These are phyloP conservation scores for Flaveria brownii DNA, from an alignment of 129 eudicot species.

Conservation along the genomic window DNA sequence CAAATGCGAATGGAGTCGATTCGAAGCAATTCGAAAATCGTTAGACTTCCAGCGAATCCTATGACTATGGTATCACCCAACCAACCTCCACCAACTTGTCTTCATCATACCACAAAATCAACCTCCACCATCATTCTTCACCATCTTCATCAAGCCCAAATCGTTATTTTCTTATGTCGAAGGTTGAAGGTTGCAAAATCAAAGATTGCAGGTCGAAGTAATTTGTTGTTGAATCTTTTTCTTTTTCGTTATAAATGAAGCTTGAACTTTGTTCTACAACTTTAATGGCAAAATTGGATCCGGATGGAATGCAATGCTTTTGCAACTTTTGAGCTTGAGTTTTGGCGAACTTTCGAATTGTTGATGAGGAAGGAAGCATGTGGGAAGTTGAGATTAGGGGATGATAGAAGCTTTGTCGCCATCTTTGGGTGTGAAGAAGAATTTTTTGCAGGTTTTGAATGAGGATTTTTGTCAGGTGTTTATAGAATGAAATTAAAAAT, in stretches of 20 bases:
- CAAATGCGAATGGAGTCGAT: too few species aligned
- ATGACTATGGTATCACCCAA: too few species aligned
- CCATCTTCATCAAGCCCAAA: too few species aligned
- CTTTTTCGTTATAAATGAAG: slow-evolving; percentile 8
- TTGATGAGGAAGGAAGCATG: slow-evolving; percentile 39
- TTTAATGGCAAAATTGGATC: slow-evolving; percentile 44
- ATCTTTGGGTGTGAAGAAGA: slow-evolving; percentile 27
- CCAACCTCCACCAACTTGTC: too few species aligned
- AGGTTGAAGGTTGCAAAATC: too few species aligned
- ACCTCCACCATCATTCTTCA: too few species aligned
- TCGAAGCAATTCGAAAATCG: too few species aligned
- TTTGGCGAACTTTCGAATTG: slow-evolving; percentile 27
- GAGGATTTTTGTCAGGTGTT: neutral
- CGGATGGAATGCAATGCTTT: neutral
- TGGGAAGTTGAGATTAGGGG: slow-evolving; percentile 54
- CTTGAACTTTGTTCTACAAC: slow-evolving; percentile 41
- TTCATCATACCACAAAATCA: too few species aligned
- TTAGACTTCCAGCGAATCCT: too few species aligned
- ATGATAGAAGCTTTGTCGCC: slow-evolving; percentile 61
- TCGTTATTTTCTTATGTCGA: too few species aligned
- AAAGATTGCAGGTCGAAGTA: slow-evolving; percentile 8
- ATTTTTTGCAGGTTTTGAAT: neutral
- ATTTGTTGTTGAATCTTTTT: slow-evolving; percentile 19
- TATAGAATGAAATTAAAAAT: too few species aligned
- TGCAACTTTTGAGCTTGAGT: slow-evolving; percentile 26